Evolutionary conservation across 345 rosid genomes (phyloP).

Genomic region (Brassica juncea): DNA sequence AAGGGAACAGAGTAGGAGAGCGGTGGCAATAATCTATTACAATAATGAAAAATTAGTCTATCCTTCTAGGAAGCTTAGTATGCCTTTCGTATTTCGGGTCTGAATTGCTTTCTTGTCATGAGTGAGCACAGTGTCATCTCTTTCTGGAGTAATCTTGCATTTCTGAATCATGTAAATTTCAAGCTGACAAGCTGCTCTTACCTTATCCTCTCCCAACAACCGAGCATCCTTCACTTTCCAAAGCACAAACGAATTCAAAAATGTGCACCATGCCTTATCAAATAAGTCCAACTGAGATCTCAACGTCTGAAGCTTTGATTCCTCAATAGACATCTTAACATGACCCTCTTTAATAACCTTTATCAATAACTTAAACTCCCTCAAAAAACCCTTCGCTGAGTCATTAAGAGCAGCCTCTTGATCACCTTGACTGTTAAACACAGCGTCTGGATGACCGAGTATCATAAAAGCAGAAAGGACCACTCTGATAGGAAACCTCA

Average conservation of each 20-base stretch:
- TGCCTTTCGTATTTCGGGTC: too few species aligned
- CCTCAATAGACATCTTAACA: conserved; percentile 50
- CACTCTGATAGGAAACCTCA: conserved; percentile 83
- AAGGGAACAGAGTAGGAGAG: too few species aligned
- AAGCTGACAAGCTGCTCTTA: too few species aligned
- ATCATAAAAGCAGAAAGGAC: conserved; percentile 95
- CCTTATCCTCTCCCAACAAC: too few species aligned
- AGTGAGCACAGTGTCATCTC: too few species aligned
- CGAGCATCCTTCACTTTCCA: too few species aligned
- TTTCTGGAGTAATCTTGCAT: too few species aligned
- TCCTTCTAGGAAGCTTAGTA: too few species aligned
- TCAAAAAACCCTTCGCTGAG: conserved; percentile 65
- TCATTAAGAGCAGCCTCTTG: conserved; percentile 71
- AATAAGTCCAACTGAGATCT: conserved; percentile 74
- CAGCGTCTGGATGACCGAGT: conserved; percentile 94
- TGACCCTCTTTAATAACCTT: conserved; percentile 74
- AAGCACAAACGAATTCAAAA: conserved; percentile 61
- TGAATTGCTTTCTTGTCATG: too few species aligned
- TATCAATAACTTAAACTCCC: conserved; percentile 71
- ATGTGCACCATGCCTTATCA: conserved; percentile 86
- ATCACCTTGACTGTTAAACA: conserved; percentile 84
- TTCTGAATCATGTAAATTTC: too few species aligned
- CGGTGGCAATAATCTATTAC: too few species aligned
- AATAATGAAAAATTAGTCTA: too few species aligned
- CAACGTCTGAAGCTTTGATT: conserved; percentile 58